Percentiles rank a stretch among this genome's conserved stretches.
Evolutionary conservation across 768 basidiomycete genomes (phyloP).

Genomic region (Phylloporus scabripes): DNA sequence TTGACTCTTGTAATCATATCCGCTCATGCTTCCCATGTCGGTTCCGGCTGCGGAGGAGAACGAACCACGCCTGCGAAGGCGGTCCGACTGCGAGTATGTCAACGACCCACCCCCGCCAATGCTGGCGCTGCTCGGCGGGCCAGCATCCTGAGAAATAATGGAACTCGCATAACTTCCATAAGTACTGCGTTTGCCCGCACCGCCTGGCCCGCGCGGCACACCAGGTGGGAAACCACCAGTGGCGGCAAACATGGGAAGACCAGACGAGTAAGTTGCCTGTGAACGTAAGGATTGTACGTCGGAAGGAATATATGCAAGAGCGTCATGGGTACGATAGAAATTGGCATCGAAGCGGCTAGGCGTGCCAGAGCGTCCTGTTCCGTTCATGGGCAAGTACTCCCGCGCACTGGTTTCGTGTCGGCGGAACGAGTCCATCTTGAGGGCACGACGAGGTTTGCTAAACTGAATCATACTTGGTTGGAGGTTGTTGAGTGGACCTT

Average conservation of each 20-base stretch:
- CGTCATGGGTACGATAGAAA: constrained; percentile 94
- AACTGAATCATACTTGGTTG: constrained; percentile 99
- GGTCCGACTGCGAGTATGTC: constrained; percentile 88
- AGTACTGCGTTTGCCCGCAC: constrained; percentile 67
- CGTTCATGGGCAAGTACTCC: constrained; percentile 52
- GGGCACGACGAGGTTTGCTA: constrained; percentile 89
- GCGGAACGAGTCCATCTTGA: constrained; percentile 92
- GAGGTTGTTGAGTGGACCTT: constrained; percentile 93
- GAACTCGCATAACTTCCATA: constrained; percentile 84
- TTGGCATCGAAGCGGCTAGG: constrained; percentile 93
- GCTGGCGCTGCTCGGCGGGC: constrained; percentile 53
- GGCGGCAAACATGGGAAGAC: constrained; percentile 76
- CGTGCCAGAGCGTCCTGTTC: constrained; percentile 66
- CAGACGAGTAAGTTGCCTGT: constrained; percentile 93
- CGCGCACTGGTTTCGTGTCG: constrained; percentile 89
- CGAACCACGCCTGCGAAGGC: constrained; percentile 71
- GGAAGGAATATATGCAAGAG: constrained; percentile 88
- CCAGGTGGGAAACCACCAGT: constrained; percentile 67
- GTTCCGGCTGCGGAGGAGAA: constrained; percentile 71
- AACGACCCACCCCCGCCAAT: constrained; percentile 57
- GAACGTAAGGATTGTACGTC: constrained; percentile 95
- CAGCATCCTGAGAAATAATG: constrained; percentile 88
- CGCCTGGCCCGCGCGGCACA: constrained; percentile 51
- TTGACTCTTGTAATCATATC: constrained; percentile 84
- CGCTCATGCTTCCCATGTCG: constrained; percentile 74